Base-by-base conservation (phyloP, 2,329 filamentous ascomycete genomes). In the Fusarium metavorans region DNA sequence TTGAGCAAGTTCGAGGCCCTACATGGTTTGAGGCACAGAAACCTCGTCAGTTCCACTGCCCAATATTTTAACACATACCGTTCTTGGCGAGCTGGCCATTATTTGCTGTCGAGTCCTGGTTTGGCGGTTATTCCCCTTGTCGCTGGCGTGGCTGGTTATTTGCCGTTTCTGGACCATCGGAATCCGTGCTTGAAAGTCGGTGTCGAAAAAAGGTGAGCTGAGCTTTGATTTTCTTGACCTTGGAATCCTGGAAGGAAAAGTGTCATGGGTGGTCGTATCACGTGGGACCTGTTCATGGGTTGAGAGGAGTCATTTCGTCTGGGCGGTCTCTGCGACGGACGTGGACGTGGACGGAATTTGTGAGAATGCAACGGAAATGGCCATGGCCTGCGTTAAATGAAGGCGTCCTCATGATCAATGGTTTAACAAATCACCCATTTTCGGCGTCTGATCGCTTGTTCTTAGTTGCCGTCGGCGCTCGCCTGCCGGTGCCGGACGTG, bases 401-500 rank as follows among this genome's bases (percentile, higher is more conserved):
- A 23, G 41, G 41, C 27, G 52, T 67, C 45, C 66, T 77, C 68
- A 62, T 70, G 65, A 76, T 74, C 70, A 71, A 66, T 65, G 58
- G 68, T 66, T 57, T 41, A 48, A 52, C n/a, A 67, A 71, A 71
- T 64, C 74, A 71, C 66, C 37, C 61, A 71, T 66, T 69, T 71
- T 63, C 65, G 71, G 48, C 73, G 43, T 67, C 54, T 62, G 41
- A 48, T 35, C 64, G 56, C 35, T 56, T 54, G 27, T 35, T 32
- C 30, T 57, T 11, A 43, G 58, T 37, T 72, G 58, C 52, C 34
- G 41, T 69, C 67, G 64, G 63, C 57, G 65, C 41, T 73, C 61
- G 67, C 74, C 75, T 70, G 52, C 73, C 64, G 75, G 68, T 66
- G 72, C 64, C 74, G 67, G 74, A 68, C 66, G 66, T 78, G 48